Conservation (phyloP, 768 basidiomycete genomes). For the Tricholoma sp. region DNA sequence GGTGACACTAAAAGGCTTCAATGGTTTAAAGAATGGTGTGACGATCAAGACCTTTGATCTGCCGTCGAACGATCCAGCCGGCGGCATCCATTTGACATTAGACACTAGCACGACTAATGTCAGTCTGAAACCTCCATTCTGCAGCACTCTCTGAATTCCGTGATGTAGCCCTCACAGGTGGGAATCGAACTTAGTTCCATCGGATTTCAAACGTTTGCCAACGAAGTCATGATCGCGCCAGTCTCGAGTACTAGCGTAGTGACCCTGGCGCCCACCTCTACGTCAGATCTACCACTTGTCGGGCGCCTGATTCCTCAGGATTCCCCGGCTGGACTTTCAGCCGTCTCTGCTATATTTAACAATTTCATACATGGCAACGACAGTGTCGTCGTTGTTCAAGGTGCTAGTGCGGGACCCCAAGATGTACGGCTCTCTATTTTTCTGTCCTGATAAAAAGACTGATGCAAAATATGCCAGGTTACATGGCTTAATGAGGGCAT, state of each 20-base stretch:
- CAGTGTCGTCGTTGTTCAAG: constrained; percentile 54
- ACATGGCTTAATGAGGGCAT: constrained; percentile 73
- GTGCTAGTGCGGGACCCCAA: constrained; percentile 51
- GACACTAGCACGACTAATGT: constrained; percentile 58
- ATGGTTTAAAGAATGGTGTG: constrained; percentile 59
- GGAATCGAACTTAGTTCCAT: constrained; percentile 60
- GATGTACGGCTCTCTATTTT: constrained; percentile 36
- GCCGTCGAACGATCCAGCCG: constrained; percentile 64
- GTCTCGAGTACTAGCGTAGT: constrained; percentile 46
- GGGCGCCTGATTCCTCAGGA: constrained; percentile 65
- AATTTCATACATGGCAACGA: constrained; percentile 65
- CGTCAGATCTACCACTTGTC: constrained; percentile 45
- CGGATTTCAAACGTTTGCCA: constrained; percentile 54
- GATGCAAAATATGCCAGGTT: constrained; percentile 32
- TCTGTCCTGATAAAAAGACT: neutral
- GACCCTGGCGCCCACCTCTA: constrained; percentile 49
- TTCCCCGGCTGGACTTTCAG: constrained; percentile 44
- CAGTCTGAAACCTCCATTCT: constrained; percentile 2
- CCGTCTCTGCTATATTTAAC: constrained; percentile 65
- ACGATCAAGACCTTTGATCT: constrained; percentile 64
- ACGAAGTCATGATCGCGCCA: constrained; percentile 52
- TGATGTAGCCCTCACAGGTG: constrained; percentile 62
- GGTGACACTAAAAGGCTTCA: constrained; percentile 66
- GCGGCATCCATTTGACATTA: constrained; percentile 65
- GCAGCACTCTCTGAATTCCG: neutral